phyloP scores from a whole-genome alignment of 257 asterid species.

The Solanum paucissectum region DNA sequence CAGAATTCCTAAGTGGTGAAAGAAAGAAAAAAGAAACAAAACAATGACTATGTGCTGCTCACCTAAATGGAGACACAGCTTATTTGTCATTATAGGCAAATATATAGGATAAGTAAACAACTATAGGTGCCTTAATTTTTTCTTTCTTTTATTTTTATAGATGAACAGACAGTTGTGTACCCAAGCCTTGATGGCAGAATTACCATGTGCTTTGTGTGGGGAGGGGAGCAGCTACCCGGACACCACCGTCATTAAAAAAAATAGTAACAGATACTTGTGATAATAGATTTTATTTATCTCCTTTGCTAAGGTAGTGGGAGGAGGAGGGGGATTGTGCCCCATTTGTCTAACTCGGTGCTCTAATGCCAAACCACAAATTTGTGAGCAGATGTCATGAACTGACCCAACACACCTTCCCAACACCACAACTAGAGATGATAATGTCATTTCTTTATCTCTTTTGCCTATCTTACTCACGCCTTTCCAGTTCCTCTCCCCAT shows the following conservation, averaged over 20 bases:
- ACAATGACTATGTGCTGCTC: background rate
- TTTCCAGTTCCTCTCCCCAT: background rate
- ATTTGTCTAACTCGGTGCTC: background rate
- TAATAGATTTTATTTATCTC: background rate
- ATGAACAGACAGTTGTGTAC: background rate
- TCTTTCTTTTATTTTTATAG: background rate
- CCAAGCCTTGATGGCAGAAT: background rate
- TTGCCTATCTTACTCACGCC: background rate
- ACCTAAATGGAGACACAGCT: background rate
- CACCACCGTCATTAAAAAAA: background rate
- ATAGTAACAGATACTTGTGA: background rate
- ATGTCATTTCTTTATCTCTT: background rate
- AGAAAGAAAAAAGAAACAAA: background rate
- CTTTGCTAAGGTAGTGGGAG: background rate
- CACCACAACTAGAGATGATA: background rate
- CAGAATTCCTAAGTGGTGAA: background rate
- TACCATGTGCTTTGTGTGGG: background rate
- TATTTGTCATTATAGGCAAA: background rate
- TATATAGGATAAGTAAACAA: background rate
- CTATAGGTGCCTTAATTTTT: background rate
- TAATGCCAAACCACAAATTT: background rate
- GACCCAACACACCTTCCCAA: background rate
- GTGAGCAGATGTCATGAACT: background rate
- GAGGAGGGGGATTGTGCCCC: background rate
- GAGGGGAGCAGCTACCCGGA: background rate